Conservation (phyloP, 2,329 filamentous ascomycete species). For the Colletotrichum shisoi region DNA sequence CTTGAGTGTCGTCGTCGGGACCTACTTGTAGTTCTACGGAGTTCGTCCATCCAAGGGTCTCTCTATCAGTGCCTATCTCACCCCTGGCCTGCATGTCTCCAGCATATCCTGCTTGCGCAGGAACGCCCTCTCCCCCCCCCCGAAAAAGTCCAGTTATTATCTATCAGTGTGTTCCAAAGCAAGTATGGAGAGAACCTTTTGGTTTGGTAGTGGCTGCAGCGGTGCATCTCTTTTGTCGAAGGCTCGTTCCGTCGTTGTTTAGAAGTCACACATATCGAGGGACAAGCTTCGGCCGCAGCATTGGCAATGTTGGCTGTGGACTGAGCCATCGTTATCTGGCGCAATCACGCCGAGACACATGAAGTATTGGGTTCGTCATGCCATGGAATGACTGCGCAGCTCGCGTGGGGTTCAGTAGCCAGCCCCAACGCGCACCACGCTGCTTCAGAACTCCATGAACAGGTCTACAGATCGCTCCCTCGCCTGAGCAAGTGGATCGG, state of each 20-base stretch:
- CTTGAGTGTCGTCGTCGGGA: not conserved
- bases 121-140: too few species aligned
- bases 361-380: slow-evolving; percentile 11
- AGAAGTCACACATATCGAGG: not conserved
- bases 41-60: not conserved
- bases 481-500: slow-evolving; percentile 26
- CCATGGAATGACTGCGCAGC: not conserved
- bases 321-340: not conserved
- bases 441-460: slow-evolving; percentile 1
- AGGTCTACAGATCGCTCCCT: slow-evolving; percentile 5
- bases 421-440: slow-evolving; percentile 4
- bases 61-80: not conserved
- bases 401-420: slow-evolving; percentile 15
- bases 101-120: not conserved
- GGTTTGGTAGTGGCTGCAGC: not conserved
- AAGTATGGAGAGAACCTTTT: not conserved
- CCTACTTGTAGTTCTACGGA: slow-evolving; percentile 13
- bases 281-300: slow-evolving; percentile 5
- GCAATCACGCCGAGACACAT: not conserved
- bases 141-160: not conserved
- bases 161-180: not conserved
- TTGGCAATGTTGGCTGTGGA: not conserved
- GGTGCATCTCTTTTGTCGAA: not conserved
- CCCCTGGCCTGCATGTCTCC: not conserved
- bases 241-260: not conserved